phyloP scores from a whole-genome alignment of 176 grass and related monocot species.

The Aegilops tauschii region DNA sequence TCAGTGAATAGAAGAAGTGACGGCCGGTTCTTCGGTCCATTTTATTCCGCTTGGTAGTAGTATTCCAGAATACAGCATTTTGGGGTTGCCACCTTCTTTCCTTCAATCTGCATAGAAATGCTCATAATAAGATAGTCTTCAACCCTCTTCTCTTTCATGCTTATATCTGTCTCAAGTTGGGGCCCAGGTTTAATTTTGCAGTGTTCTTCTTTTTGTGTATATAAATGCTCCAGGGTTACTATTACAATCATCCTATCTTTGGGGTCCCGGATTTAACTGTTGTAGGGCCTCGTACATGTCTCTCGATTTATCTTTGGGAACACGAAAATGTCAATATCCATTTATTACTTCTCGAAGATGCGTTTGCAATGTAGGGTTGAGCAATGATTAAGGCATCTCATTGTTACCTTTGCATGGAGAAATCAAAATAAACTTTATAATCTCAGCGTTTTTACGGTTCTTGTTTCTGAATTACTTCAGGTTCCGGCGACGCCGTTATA shows the following conservation, averaged over 20 bases:
- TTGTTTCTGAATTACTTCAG: conserved; percentile 36
- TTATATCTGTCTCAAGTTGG: too few species aligned
- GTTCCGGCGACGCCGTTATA: conserved; percentile 1
- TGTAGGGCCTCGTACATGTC: neutral
- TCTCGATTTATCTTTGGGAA: neutral
- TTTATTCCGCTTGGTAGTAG: neutral
- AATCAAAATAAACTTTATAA: neutral
- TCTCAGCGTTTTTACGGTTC: conserved; percentile 15
- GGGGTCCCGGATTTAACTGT: conserved; percentile 1
- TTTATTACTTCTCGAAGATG: neutral
- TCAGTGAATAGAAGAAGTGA: conserved; percentile 15
- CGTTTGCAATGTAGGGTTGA: neutral
- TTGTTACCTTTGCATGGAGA: neutral
- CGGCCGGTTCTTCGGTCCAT: conserved; percentile 15
- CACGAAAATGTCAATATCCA: neutral
- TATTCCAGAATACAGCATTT: neutral
- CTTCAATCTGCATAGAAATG: neutral
- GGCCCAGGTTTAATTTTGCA: neutral
- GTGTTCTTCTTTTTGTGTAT: neutral
- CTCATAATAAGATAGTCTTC: neutral
- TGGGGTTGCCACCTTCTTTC: neutral
- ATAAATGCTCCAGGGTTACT: neutral
- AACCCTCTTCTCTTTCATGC: too few species aligned
- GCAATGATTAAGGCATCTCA: neutral
- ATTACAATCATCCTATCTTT: neutral